phyloP scores from a whole-genome alignment of 495 filamentous ascomycete genomes.

The Tuber calosporum region DNA sequence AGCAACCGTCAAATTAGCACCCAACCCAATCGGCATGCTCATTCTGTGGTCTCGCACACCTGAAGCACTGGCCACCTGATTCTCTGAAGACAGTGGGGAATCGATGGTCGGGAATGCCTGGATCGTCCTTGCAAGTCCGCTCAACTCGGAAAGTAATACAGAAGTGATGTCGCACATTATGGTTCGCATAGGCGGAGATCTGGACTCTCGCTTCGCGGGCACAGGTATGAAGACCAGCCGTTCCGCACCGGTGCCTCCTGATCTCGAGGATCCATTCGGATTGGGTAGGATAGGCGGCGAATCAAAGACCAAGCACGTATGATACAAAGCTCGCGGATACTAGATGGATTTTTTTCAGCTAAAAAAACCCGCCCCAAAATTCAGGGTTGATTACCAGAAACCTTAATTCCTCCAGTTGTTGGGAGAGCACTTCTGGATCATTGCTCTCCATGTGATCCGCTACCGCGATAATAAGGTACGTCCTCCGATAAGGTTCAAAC shows the following conservation, averaged over 20 bases:
- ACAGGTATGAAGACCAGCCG: constrained; percentile 54
- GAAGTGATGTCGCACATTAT: constrained; percentile 89
- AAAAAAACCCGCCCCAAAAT: not conserved
- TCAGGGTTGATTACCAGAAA: constrained; percentile 60
- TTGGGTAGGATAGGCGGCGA: constrained; percentile 37
- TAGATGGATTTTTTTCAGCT: constrained; percentile 13
- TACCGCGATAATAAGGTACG: constrained; percentile 36
- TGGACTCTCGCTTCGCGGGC: constrained; percentile 61
- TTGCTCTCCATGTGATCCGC: constrained; percentile 31
- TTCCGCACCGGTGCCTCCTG: constrained; percentile 40
- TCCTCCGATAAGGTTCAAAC: constrained; percentile 39
- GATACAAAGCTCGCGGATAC: constrained; percentile 46
- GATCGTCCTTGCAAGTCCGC: constrained; percentile 72
- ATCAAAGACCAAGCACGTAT: constrained; percentile 49
- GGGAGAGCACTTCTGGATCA: constrained; percentile 48
- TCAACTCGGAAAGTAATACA: constrained; percentile 75
- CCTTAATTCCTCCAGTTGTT: constrained; percentile 63
- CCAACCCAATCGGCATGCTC: constrained; percentile 66
- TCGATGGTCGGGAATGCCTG: constrained; percentile 73
- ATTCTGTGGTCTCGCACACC: constrained; percentile 52
- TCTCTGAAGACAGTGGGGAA: constrained; percentile 52
- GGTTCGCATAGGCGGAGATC: constrained; percentile 86
- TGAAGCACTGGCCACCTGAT: constrained; percentile 13
- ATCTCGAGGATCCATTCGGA: constrained; percentile 44
- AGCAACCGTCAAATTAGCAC: constrained; percentile 47